These are phyloP conservation scores for Erodium moschatum DNA, from an alignment of 441 rosid species.

Conservation along the genomic window DNA sequence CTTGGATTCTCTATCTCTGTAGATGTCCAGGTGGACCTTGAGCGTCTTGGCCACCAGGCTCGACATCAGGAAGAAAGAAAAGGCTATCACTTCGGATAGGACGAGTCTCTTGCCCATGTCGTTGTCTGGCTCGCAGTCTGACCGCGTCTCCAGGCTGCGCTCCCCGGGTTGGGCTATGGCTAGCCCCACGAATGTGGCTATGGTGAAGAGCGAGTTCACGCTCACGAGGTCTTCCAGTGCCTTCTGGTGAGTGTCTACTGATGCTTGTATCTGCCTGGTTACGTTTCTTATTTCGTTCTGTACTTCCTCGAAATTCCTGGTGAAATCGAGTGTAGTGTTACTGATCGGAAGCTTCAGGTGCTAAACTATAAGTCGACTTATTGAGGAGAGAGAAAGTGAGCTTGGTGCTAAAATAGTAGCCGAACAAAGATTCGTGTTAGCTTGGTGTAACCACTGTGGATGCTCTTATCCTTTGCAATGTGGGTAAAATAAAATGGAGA, in stretches of 20 bases:
- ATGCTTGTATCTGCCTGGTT: neutral
- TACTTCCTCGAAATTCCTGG: neutral
- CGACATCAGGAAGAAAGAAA: conserved; percentile 83
- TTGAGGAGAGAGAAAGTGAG: no score
- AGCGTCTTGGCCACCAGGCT: conserved; percentile 79
- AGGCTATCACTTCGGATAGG: conserved; percentile 78
- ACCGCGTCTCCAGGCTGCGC: conserved; percentile 60
- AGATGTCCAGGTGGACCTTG: conserved; percentile 56
- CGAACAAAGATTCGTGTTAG: no score
- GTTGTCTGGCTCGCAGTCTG: conserved; percentile 50
- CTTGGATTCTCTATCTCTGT: neutral
- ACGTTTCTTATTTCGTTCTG: neutral
- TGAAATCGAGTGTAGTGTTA: neutral
- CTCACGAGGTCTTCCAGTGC: conserved; percentile 85
- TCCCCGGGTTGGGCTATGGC: conserved; percentile 65
- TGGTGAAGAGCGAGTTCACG: conserved; percentile 88
- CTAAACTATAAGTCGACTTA: no score
- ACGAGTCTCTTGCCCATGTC: conserved; percentile 57
- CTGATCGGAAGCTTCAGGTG: no score
- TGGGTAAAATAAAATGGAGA: neutral
- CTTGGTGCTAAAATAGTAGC: no score
- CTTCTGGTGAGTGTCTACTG: conserved; percentile 2
- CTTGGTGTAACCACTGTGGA: no score
- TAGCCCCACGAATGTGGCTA: conserved; percentile 87
- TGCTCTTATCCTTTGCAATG: neutral